Base-by-base conservation (phyloP, 2,329 filamentous ascomycete species). In the Fusarium sp. region DNA sequence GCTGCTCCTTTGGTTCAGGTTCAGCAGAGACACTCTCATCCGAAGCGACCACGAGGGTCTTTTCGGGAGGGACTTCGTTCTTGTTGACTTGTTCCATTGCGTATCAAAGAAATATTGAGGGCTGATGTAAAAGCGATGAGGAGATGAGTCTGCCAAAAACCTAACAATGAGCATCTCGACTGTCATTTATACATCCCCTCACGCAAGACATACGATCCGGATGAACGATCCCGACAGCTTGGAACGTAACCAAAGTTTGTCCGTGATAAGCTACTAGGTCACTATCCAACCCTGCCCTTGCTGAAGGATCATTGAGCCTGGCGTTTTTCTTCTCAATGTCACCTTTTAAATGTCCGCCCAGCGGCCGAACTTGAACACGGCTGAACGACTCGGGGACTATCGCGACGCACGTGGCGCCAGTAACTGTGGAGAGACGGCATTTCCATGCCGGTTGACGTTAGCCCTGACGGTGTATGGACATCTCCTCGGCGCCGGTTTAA, bases 11-110 rank as follows among this genome's bases (percentile, higher is more conserved):
- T 57, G 54, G 16, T 4, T 49, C 55, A 6, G 40, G 38, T 14
- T 58, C 36, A 6, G 38, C 31, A 34, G 55, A 58, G 13, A 58
- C 40, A n/a, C 55, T 58, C 44, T 49, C 42, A 10, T 58, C 55
- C 13, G 55, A 58, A 25, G 55, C 40, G 9, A 58, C 55, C 8
- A 29, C 55, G 40, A 58, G 40, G 29, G 29, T 58, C 31, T 58
- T 58, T 18, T 58, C 27, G 27, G 55, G 36, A 46, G 38, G 16
- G 36, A 33, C 11, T 10, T 58, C 27, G 38, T 49, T 31, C 16
- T 58, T 55, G 53, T 29, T 34, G 42, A 8, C 3, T 42, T 25
- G 44, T 11, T 46, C 25, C 55, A 46, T 53, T 9, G 7, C 25
- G 13, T 10, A 33, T 53, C 18, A 44, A 14, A 0, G 11, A 14